These are phyloP conservation scores for Xerocomus nothofagi DNA, from an alignment of 1,284 basidiomycete species.

Conservation along the genomic window DNA sequence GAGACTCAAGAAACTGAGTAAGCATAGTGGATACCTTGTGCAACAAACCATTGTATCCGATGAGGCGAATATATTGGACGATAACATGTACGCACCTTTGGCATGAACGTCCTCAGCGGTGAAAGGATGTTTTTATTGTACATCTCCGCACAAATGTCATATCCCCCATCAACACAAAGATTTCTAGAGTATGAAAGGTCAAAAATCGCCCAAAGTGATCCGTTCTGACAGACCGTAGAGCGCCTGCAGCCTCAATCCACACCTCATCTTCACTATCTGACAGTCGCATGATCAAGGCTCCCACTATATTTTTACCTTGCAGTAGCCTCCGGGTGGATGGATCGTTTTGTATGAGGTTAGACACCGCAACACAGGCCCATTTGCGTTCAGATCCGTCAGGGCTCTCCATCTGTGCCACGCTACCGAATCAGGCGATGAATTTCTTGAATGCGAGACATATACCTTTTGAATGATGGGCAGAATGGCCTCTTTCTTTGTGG, in stretches of 20 bases:
- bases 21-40: conserved; percentile 72
- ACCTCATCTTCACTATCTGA: conserved; percentile 87
- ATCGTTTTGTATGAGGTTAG: conserved; percentile 86
- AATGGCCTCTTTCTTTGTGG: conserved; percentile 74
- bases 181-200: conserved; percentile 54
- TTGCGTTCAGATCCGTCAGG: conserved; percentile 77
- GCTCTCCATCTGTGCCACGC: conserved; percentile 61
- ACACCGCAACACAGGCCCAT: conserved; percentile 92
- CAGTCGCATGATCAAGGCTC: conserved; percentile 78
- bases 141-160: conserved; percentile 94
- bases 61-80: conserved; percentile 5
- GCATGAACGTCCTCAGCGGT: conserved; percentile 70
- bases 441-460: conserved; percentile 12
- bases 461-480: conserved; percentile 89
- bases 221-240: conserved; percentile 56
- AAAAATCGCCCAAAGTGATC: conserved; percentile 2
- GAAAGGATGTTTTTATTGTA: conserved; percentile 91
- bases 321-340: conserved; percentile 84
- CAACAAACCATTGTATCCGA: background rate
- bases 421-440: background rate
- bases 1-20: conserved; percentile 63
- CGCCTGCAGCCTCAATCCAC: conserved; percentile 81
- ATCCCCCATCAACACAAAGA: conserved; percentile 90
- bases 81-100: conserved; percentile 53
- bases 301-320: conserved; percentile 89